Conservation (phyloP, 2,329 filamentous ascomycete species). For the Aspergillus quadricinctus region DNA sequence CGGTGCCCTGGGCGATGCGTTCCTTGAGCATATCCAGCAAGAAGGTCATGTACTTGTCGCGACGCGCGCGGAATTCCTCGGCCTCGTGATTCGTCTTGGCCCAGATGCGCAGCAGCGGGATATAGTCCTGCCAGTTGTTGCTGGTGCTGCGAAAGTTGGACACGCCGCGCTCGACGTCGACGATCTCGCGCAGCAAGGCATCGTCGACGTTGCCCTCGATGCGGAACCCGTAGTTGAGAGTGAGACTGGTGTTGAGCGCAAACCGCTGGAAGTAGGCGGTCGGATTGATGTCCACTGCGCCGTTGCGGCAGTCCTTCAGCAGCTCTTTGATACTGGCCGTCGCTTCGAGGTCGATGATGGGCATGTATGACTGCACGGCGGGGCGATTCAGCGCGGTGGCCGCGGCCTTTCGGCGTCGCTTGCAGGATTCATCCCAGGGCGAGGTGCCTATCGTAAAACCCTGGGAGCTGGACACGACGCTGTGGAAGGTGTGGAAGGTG, state of each 20-base stretch:
- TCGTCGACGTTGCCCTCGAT: constrained; percentile 68
- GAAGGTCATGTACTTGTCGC: constrained; percentile 62
- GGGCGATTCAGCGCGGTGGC: constrained; percentile 74
- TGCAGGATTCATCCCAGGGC: constrained; percentile 79
- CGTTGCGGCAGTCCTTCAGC: constrained; percentile 59
- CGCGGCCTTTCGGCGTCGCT: constrained; percentile 70
- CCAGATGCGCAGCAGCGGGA: constrained; percentile 67
- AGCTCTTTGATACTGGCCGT: constrained; percentile 69
- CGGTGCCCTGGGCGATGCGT: constrained; percentile 58
- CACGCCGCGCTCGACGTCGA: constrained; percentile 69
- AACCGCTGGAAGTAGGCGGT: constrained; percentile 70
- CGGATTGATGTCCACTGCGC: constrained; percentile 63
- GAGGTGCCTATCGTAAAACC: constrained; percentile 81
- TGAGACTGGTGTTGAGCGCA: constrained; percentile 71
- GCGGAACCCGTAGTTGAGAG: constrained; percentile 73
- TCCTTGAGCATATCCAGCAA: constrained; percentile 59
- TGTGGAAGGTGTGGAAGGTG: constrained; percentile 76
- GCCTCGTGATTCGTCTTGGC: constrained; percentile 60
- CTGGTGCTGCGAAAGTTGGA: constrained; percentile 73
- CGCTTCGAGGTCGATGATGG: constrained; percentile 74
- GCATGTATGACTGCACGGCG: constrained; percentile 73
- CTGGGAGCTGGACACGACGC: constrained; percentile 69
- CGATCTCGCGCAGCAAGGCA: constrained; percentile 66
- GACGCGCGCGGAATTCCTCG: constrained; percentile 60
- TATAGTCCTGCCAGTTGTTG: constrained; percentile 81